A percentile compares a stretch with the other conserved stretches of the same genome.
phyloP scores from a whole-genome alignment of 2,329 filamentous ascomycete genomes.

The Cercospora zeina region DNA sequence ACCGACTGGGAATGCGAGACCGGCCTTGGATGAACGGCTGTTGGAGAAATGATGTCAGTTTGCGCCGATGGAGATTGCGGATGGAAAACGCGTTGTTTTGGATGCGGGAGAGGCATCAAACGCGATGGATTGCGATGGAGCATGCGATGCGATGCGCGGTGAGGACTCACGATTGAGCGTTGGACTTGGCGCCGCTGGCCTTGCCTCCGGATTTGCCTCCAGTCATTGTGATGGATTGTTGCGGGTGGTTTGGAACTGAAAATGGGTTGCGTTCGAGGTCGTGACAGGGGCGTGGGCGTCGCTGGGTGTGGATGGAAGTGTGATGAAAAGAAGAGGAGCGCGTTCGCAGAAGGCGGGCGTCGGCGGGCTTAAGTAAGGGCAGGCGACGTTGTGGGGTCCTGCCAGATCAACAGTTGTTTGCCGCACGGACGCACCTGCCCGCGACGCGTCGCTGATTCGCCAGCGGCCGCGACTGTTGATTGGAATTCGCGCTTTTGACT shows the following conservation, averaged over 20 bases:
- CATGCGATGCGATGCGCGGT: slow-evolving; percentile 18
- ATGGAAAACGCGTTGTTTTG: slow-evolving; percentile 36
- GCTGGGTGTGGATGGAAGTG: slow-evolving; percentile 41
- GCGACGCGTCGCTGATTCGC: slow-evolving; percentile 20
- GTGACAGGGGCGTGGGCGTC: slow-evolving; percentile 25
- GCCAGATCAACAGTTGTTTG: slow-evolving; percentile 21
- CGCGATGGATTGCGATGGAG: slow-evolving; percentile 29
- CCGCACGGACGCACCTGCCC: slow-evolving; percentile 19
- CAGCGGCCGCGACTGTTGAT: slow-evolving; percentile 9
- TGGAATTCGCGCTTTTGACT: slow-evolving; percentile 12
- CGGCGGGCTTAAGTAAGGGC: slow-evolving; percentile 22
- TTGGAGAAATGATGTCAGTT: slow-evolving; percentile 45
- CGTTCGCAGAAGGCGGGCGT: slow-evolving; percentile 23
- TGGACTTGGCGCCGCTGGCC: slow-evolving; percentile 93
- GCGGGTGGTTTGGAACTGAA: slow-evolving; percentile 37
- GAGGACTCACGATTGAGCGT: slow-evolving; percentile 89
- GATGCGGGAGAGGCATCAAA: slow-evolving; percentile 48
- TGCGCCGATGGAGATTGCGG: slow-evolving; percentile 30
- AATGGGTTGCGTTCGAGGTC: slow-evolving; percentile 33
- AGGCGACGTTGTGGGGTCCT: slow-evolving; percentile 11
- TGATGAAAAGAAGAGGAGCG: slow-evolving; percentile 41
- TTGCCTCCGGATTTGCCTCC: slow-evolving; percentile 99
- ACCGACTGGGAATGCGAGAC: slow-evolving; percentile 97
- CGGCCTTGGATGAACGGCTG: slow-evolving; percentile 98
- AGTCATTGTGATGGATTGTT: slow-evolving; percentile 83